phyloP scores from a whole-genome alignment of 257 asterid genomes.

The Salvia rosmarinus region DNA sequence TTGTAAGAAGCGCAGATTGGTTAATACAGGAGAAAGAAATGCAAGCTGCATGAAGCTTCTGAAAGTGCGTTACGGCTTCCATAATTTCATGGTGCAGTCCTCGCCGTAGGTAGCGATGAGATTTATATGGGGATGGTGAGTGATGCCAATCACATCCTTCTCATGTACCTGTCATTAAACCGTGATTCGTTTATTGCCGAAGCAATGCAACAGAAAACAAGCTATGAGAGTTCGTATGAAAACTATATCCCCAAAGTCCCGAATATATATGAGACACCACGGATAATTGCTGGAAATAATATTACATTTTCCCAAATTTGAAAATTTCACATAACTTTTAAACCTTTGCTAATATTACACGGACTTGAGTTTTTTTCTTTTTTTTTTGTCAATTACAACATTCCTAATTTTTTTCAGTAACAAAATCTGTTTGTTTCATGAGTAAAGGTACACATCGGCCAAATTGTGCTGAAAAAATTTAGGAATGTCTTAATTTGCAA shows the following conservation, averaged over 20 bases:
- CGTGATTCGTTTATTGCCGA: too few relatives aligned
- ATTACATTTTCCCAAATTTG: too few relatives aligned
- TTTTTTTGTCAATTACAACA: too few relatives aligned
- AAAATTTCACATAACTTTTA: too few relatives aligned
- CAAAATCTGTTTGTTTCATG: too few relatives aligned
- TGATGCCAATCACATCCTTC: slow-evolving; percentile 87
- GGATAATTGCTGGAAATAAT: too few relatives aligned
- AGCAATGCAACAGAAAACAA: not conserved
- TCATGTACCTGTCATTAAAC: slow-evolving; percentile 72
- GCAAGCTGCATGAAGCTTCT: slow-evolving; percentile 1
- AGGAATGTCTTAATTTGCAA: too few relatives aligned
- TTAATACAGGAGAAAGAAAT: not conserved
- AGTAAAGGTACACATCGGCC: too few relatives aligned
- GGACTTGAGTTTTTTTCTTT: too few relatives aligned
- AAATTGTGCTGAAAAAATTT: too few relatives aligned
- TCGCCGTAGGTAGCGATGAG: slow-evolving; percentile 84
- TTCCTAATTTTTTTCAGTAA: too few relatives aligned
- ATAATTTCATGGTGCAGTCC: slow-evolving; percentile 84
- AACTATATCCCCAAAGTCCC: not conserved
- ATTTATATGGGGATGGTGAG: slow-evolving; percentile 94
- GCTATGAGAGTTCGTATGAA: not conserved
- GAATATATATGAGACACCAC: not conserved
- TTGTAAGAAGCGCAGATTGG: not conserved
- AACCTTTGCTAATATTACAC: too few relatives aligned
- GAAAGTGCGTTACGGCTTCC: slow-evolving; percentile 68